Conservation (phyloP, 257 asterid species). For the Capsicum rhomboideum region DNA sequence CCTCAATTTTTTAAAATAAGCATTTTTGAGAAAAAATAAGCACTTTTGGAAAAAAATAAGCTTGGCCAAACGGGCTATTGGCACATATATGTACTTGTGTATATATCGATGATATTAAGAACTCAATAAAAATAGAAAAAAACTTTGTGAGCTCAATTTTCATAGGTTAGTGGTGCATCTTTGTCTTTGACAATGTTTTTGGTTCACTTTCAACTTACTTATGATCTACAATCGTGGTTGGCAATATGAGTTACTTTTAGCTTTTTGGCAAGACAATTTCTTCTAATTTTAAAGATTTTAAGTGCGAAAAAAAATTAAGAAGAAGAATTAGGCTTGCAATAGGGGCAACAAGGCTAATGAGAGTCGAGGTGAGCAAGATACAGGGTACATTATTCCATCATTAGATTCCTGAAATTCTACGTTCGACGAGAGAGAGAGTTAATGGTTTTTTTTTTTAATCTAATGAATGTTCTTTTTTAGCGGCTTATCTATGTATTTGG, state of each 20-base stretch:
- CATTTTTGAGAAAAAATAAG: no score
- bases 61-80: no score
- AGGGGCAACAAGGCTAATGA: background rate
- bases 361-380: background rate
- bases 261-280: no score
- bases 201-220: background rate
- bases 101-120: background rate
- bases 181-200: background rate
- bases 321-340: no score
- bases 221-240: background rate
- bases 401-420: background rate
- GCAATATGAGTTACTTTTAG: background rate
- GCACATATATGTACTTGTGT: background rate
- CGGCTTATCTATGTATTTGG: background rate
- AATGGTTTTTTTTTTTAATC: background rate
- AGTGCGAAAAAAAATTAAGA: no score
- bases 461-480: background rate
- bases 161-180: background rate
- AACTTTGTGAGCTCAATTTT: background rate
- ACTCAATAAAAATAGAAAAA: background rate
- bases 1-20: no score
- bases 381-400: background rate
- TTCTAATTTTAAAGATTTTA: no score
- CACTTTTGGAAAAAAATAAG: no score
- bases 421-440: background rate